Conservation (phyloP, 108 stramenopile species). For the Conticribra weissflogii region DNA sequence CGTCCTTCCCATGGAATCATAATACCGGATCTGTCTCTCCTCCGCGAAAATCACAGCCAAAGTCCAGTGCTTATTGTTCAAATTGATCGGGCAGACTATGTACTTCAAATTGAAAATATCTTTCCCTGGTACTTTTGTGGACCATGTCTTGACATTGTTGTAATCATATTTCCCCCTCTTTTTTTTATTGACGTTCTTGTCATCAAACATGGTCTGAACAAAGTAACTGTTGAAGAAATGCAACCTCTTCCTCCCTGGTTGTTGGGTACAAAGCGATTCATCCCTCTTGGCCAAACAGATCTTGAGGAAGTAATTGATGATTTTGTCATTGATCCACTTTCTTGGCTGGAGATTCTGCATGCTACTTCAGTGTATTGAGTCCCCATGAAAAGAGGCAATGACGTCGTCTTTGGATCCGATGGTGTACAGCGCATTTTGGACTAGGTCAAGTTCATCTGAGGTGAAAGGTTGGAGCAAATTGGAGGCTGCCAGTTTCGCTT, state of each 20-base stretch:
- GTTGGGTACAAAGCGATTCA: slow-evolving; percentile 63
- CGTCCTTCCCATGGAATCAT: slow-evolving; percentile 74
- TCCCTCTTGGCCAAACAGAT: slow-evolving; percentile 83
- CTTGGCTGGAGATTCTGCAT: slow-evolving; percentile 73
- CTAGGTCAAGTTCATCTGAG: no score
- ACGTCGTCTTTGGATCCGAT: no score
- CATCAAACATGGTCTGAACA: slow-evolving; percentile 89
- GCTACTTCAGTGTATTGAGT: no score
- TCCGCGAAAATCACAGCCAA: slow-evolving; percentile 88
- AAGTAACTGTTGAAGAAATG: slow-evolving; percentile 98
- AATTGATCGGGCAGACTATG: slow-evolving; percentile 91
- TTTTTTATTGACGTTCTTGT: slow-evolving; percentile 52
- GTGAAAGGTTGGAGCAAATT: no score
- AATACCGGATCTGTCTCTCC: slow-evolving; percentile 83
- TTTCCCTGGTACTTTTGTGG: slow-evolving; percentile 88
- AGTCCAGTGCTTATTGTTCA: slow-evolving; percentile 91
- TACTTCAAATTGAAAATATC: slow-evolving; percentile 93
- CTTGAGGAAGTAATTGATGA: slow-evolving; percentile 93
- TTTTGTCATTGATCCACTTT: slow-evolving; percentile 96
- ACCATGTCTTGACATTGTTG: slow-evolving; percentile 91
- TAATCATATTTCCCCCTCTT: slow-evolving; percentile 86
- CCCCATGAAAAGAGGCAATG: no score
- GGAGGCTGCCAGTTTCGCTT: no score
- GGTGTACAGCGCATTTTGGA: no score
- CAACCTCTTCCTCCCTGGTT: slow-evolving; percentile 65